These are phyloP conservation scores for Cryptosporidium baileyi DNA, from an alignment of 169 alveolate species.

Conservation along the genomic window DNA sequence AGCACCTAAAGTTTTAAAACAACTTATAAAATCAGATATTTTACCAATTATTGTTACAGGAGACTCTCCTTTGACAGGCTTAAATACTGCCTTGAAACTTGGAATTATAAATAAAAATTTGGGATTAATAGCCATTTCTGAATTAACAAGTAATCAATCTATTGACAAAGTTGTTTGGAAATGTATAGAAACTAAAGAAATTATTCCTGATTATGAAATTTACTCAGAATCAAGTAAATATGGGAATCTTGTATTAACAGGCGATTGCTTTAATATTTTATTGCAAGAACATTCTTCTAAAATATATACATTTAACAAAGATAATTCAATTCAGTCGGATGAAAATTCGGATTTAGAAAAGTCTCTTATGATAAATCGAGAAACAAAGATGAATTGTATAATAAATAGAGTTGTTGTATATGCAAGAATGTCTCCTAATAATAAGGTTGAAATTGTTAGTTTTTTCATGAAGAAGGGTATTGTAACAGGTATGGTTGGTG, in stretches of 20 bases:
- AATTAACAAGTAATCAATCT: not conserved
- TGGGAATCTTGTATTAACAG: conserved; percentile 30
- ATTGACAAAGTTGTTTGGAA: conserved; percentile 8
- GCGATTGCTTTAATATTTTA: conserved; percentile 30
- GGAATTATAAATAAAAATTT: not conserved
- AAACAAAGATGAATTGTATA: conserved; percentile 4
- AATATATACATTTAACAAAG: too few relatives aligned
- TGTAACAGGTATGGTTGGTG: conserved; percentile 92
- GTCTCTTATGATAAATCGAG: not conserved
- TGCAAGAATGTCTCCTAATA: conserved; percentile 84
- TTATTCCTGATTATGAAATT: not conserved
- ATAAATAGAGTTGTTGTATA: conserved; percentile 72
- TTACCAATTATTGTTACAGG: conserved; percentile 55
- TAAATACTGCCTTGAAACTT: conserved; percentile 34
- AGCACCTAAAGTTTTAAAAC: conserved; percentile 5
- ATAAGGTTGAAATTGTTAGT: conserved; percentile 85
- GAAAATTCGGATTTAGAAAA: not conserved
- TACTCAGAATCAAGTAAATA: not conserved
- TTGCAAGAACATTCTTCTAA: conserved; percentile 8
- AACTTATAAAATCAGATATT: conserved; percentile 6
- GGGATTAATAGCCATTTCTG: conserved; percentile 20
- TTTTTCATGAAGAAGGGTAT: conserved; percentile 82
- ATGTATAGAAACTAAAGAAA: not conserved
- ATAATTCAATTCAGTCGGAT: too few relatives aligned
- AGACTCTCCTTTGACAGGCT: conserved; percentile 49